Percentiles rank a stretch among this genome's conserved stretches.
phyloP scores from a whole-genome alignment of 2,329 filamentous ascomycete species.

The Sporothrix curviconia region DNA sequence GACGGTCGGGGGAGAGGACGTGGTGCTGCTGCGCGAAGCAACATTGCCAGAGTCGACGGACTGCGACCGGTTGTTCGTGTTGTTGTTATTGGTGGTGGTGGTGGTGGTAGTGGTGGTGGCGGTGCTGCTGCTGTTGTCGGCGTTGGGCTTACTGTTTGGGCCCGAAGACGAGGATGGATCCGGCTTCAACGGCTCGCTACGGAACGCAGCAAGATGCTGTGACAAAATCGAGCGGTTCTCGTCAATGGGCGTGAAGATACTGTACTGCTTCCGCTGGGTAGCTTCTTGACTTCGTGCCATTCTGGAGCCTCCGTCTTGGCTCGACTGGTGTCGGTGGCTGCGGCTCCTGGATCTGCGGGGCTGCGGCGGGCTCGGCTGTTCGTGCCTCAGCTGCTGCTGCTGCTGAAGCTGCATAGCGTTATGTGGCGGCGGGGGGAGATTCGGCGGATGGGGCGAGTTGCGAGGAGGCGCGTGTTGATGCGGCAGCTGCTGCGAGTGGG shows the following conservation, averaged over 20 bases:
- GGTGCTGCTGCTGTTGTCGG: not conserved
- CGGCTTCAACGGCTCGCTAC: conserved; percentile 44
- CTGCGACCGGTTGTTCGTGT: conserved; percentile 45
- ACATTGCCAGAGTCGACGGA: conserved; percentile 52
- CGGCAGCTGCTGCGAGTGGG: conserved; percentile 45
- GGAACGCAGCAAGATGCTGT: conserved; percentile 68
- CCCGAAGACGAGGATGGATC: conserved; percentile 23
- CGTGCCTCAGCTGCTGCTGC: conserved; percentile 8
- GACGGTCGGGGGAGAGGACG: conserved; percentile 51
- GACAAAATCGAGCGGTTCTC: conserved; percentile 83
- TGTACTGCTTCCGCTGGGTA: conserved; percentile 77
- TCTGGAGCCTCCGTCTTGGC: conserved; percentile 12
- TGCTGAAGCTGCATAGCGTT: conserved; percentile 32
- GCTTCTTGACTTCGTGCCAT: conserved; percentile 50
- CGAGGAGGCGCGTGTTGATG: conserved; percentile 40
- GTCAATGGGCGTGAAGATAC: conserved; percentile 96
- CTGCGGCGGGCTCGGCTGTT: not conserved
- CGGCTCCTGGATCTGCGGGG: conserved; percentile 36
- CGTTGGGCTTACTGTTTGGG: not conserved
- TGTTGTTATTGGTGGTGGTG: conserved; percentile 20
- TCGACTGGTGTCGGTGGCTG: conserved; percentile 45
- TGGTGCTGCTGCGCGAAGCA: conserved; percentile 15
- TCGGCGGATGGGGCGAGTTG: conserved; percentile 39
- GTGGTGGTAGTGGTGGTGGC: too few species aligned
- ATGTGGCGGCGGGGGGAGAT: conserved; percentile 34